phyloP scores from a whole-genome alignment of 768 basidiomycete genomes.

The Leucocoprinus sp. region DNA sequence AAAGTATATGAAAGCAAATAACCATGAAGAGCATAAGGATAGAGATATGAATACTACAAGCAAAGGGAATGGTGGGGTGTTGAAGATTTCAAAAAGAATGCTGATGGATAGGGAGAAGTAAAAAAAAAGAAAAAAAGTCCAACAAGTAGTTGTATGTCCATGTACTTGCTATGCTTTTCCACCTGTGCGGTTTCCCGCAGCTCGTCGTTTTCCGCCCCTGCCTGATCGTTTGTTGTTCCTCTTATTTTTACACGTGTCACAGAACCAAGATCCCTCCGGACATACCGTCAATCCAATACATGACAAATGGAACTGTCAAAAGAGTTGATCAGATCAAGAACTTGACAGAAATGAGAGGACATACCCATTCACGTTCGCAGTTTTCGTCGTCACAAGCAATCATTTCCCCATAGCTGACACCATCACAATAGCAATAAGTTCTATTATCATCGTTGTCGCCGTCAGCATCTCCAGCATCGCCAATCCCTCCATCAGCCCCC shows the following conservation, averaged over 20 bases:
- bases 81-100: constrained; percentile 1
- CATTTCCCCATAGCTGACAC: constrained; percentile 89
- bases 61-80: background rate
- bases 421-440: constrained; percentile 80
- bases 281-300: constrained; percentile 62
- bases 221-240: constrained; percentile 43
- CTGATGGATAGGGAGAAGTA: no score
- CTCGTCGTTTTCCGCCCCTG: constrained; percentile 44
- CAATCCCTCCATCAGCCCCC: constrained; percentile 15
- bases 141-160: background rate
- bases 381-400: constrained; percentile 81
- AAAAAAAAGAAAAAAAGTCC: constrained; percentile 1
- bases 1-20: constrained; percentile 5
- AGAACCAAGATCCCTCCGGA: constrained; percentile 72
- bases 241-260: constrained; percentile 56
- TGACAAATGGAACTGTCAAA: constrained; percentile 68
- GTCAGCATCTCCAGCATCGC: constrained; percentile 40
- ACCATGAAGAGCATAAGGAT: no score
- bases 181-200: constrained; percentile 22
- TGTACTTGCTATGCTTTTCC: constrained; percentile 16
- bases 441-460: constrained; percentile 56
- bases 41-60: constrained; percentile 1
- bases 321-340: constrained; percentile 8
- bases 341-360: constrained; percentile 24
- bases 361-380: constrained; percentile 87